Percentiles rank a stretch among this genome's conserved stretches.
phyloP scores from a whole-genome alignment of 2,329 filamentous ascomycete genomes.

The Gliomastix tumulicola region DNA sequence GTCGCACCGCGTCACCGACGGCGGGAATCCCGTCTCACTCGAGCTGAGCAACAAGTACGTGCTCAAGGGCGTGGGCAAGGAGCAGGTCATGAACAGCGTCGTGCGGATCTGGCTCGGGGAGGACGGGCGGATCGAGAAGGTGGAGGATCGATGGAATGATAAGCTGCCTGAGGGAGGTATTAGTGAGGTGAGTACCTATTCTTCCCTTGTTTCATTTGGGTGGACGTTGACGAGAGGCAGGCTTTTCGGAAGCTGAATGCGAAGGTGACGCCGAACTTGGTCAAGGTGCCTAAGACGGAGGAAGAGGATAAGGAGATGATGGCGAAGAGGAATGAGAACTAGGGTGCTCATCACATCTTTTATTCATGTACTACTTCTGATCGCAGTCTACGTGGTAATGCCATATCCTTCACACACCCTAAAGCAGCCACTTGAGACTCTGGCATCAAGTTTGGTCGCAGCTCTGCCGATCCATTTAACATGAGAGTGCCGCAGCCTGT shows the following conservation, averaged over 20 bases:
- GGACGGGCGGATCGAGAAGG: conserved; percentile 23
- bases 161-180: conserved; percentile 21
- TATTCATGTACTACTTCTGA: too few species aligned
- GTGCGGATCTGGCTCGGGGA: conserved; percentile 21
- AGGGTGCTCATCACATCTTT: too few species aligned
- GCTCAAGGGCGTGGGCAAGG: conserved; percentile 34
- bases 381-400: too few species aligned
- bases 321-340: too few species aligned
- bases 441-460: too few species aligned
- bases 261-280: background rate
- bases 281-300: conserved; percentile 1
- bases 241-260: background rate
- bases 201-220: too few species aligned
- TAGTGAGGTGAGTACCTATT: conserved; percentile 1
- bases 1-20: conserved; percentile 42
- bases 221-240: too few species aligned
- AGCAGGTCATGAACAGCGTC: conserved; percentile 35
- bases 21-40: conserved; percentile 53
- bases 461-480: too few species aligned
- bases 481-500: too few species aligned
- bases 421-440: too few species aligned
- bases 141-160: conserved; percentile 28
- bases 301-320: conserved; percentile 1
- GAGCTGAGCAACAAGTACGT: conserved; percentile 30
- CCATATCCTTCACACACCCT: too few species aligned